Conservation (phyloP, 2,329 filamentous ascomycete genomes). For the Sporothrix brunneoviolacea region DNA sequence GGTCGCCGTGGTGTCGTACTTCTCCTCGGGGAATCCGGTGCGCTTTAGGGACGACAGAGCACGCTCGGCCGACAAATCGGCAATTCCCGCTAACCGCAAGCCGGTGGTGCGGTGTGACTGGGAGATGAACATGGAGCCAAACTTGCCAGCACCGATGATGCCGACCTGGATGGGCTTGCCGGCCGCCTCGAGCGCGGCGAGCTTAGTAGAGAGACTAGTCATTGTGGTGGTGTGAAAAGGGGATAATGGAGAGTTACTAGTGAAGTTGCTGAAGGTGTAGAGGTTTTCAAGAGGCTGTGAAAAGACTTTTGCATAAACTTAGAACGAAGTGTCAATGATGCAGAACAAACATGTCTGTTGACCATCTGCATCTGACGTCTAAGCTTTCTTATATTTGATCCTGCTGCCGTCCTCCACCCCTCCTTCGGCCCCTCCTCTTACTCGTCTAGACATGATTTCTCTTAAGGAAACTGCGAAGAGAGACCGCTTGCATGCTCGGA, state of each 20-base stretch:
- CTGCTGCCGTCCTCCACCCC: no score
- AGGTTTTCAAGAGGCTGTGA: no score
- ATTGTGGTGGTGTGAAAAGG: conserved; percentile 20
- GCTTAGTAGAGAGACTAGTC: conserved; percentile 34
- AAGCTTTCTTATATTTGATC: no score
- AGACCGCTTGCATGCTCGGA: no score
- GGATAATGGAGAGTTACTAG: background rate
- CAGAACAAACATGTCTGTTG: no score
- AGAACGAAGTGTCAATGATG: no score
- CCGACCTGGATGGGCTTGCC: conserved; percentile 36
- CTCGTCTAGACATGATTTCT: no score
- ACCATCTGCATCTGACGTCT: no score
- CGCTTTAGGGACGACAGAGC: conserved; percentile 34
- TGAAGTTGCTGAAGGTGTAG: background rate
- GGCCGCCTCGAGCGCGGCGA: conserved; percentile 31
- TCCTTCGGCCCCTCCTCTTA: no score
- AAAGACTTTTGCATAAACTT: no score
- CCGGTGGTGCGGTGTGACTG: conserved; percentile 37
- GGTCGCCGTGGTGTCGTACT: conserved; percentile 29
- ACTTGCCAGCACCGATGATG: conserved; percentile 40
- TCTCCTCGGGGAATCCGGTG: conserved; percentile 33
- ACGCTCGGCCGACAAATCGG: conserved; percentile 35
- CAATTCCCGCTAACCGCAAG: conserved; percentile 36
- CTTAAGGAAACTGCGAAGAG: no score
- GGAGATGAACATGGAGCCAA: conserved; percentile 41